Evolutionary conservation across 139 green algal species (phyloP), one percentile per base, ranked within the genome.

Genomic region (Desmodesmus armatus): DNA sequence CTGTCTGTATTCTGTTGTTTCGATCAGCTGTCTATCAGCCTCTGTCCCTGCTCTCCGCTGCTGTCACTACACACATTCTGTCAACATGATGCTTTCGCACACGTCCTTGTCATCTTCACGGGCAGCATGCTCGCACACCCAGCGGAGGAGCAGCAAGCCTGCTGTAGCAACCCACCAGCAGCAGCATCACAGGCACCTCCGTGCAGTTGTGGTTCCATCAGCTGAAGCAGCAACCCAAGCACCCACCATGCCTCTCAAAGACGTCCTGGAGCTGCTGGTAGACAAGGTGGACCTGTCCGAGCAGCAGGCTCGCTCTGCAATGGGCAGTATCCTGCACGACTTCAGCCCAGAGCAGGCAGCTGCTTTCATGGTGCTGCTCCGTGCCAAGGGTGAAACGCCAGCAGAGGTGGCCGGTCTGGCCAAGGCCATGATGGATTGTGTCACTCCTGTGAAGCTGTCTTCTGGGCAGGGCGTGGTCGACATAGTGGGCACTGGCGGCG

Each of bases 401-500:
- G 92, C 91, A 9, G 97, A 99, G 88, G 90, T 99, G 29, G 95
- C 96, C 15, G 97, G 97, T 6, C 82, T 99, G 80, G 97, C 97
- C 0, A 82, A 87, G 33, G 96, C 95, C 4, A 97, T 99, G 94
- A 86, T 93, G 21, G 72, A 82, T 3, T 51, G 98, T 15, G 74
- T 47, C 25, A 23, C 53, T 15, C 51, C 13, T 3, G 53, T 82
- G 31, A 13, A 43, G 49, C 63, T 44, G 2, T n/a, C n/a, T n/a
- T 33, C 67, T 29, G 29, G 35, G 35, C 40, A 70, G 21, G 17
- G 69, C 90, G 86, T 95, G 6, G 85, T 99, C 76, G 98, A 99
- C 93, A 99, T 99, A 79, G 98, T 99, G 78, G 98, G 98, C 47
- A 99, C 98, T 0, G 98, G 98, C 35, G 98, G 98, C 17, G 98